phyloP scores from a whole-genome alignment of 2,329 filamentous ascomycete species.

The Trichothecium roseum region DNA sequence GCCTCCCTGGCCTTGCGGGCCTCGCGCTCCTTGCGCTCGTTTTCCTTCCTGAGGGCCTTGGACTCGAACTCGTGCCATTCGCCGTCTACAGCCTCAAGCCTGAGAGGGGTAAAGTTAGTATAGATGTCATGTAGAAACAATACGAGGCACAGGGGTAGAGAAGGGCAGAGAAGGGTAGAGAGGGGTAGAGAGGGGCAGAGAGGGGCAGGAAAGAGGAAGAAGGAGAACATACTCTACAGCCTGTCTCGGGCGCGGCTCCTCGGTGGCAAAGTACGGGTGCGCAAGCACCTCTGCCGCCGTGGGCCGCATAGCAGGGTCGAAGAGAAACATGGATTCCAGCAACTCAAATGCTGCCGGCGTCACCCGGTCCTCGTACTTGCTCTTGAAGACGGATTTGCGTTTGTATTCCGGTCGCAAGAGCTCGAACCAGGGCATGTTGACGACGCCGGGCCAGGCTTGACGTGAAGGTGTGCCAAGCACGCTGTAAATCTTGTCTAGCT shows the following conservation, averaged over 20 bases:
- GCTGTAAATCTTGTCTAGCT: constrained; percentile 93
- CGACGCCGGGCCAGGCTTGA: constrained; percentile 75
- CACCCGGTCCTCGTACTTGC: constrained; percentile 69
- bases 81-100: constrained; percentile 70
- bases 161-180: no score
- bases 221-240: constrained; percentile 59
- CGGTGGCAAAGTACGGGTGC: constrained; percentile 78
- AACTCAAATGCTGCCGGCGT: constrained; percentile 76
- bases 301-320: constrained; percentile 76
- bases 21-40: constrained; percentile 55
- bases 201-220: no score
- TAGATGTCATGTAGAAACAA: neutral
- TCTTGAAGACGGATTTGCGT: constrained; percentile 64
- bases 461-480: constrained; percentile 80
- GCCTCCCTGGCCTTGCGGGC: constrained; percentile 31
- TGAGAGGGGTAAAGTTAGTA: constrained; percentile 18
- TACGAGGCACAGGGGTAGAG: neutral
- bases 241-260: constrained; percentile 68
- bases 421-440: constrained; percentile 97
- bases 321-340: constrained; percentile 74
- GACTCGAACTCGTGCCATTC: constrained; percentile 99
- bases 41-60: constrained; percentile 85
- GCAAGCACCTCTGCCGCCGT: constrained; percentile 74
- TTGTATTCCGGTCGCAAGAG: constrained; percentile 70
- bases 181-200: no score